Conservation (phyloP, 352 stramenopile species). For the Phytophthora hybrid region DNA sequence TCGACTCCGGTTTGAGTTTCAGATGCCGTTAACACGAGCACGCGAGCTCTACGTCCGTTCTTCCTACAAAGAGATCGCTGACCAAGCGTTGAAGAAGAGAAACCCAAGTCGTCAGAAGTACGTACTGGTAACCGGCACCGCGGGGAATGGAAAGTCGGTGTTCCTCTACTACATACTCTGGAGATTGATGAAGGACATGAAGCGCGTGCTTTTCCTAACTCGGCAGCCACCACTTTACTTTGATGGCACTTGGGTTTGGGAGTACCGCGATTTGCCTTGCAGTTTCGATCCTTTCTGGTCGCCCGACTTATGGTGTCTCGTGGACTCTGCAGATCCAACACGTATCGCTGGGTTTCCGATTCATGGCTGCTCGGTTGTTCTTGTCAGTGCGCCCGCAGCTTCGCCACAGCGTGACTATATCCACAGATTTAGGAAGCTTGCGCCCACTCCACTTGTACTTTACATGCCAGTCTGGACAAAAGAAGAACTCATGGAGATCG, state of each 20-base stretch:
- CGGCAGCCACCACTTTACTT: slow-evolving; percentile 19
- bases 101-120: slow-evolving; percentile 12
- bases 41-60: neutral
- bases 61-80: neutral
- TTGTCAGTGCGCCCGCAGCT: slow-evolving; percentile 9
- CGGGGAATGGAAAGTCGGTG: slow-evolving; percentile 33
- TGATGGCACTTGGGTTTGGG: slow-evolving; percentile 19
- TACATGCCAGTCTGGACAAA: slow-evolving; percentile 41
- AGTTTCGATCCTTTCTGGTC: slow-evolving; percentile 13
- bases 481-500: slow-evolving; percentile 34
- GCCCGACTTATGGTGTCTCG: slow-evolving; percentile 37
- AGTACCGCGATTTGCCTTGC: slow-evolving; percentile 3
- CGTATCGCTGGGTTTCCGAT: slow-evolving; percentile 12
- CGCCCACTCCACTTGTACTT: slow-evolving; percentile 21
- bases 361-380: slow-evolving; percentile 23
- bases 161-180: slow-evolving; percentile 11
- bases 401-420: slow-evolving; percentile 29
- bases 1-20: neutral
- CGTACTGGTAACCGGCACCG: slow-evolving; percentile 11
- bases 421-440: slow-evolving; percentile 35
- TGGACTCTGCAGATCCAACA: slow-evolving; percentile 27
- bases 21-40: neutral
- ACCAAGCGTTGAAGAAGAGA: neutral
- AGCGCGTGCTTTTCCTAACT: slow-evolving; percentile 34
- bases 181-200: slow-evolving; percentile 37